Evolutionary conservation across 164 flowering plant species (phyloP), one percentile per base, ranked within the genome.

Genomic region (Vitis cinerea): DNA sequence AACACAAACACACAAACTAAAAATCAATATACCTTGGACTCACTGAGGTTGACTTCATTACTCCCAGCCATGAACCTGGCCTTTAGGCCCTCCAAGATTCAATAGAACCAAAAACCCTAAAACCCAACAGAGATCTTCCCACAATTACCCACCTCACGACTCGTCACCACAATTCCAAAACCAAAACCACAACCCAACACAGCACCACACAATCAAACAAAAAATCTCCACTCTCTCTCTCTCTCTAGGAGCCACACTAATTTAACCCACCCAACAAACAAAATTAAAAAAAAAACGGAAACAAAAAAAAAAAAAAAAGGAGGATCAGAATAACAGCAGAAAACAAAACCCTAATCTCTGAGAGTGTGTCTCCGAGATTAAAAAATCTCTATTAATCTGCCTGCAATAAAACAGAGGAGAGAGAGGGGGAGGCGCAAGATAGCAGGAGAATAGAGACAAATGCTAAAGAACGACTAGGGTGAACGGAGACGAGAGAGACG

Each of bases 11-110:
- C 15, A 51, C 27, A 23, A 23, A 52, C 31, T 8, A 6, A 56
- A 61, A 23, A 56, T 31, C 11, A 13, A 0, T 10, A 14, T 77
- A 90, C 91, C 93, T 78, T 81, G 67, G 88, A 78, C 59, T 91
- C 97, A 78, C 62, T 87, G 74, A 80, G 80, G 71, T 80, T 87
- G 54, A 83, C 71, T 79, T 84, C 83, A 66, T 83, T 81, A 65
- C 81, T 80, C 47, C 88, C 81, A 63, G 89, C 90, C 92, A 88
- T 87, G 67, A 61, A 69, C 62, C 29, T 58, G 14, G 50, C 1
- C n/a, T 53, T 37, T 48, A 19, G 2, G 19, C 10, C 63, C 61
- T 50, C 50, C 50, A 29, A 56, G 9, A 56, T 54, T 71, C 54
- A 63, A 62, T 12, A 54, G 19, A 67, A 27, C n/a, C 9, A 47